Base-by-base conservation (phyloP, 257 asterid genomes). In the Jacaranda copaia region DNA sequence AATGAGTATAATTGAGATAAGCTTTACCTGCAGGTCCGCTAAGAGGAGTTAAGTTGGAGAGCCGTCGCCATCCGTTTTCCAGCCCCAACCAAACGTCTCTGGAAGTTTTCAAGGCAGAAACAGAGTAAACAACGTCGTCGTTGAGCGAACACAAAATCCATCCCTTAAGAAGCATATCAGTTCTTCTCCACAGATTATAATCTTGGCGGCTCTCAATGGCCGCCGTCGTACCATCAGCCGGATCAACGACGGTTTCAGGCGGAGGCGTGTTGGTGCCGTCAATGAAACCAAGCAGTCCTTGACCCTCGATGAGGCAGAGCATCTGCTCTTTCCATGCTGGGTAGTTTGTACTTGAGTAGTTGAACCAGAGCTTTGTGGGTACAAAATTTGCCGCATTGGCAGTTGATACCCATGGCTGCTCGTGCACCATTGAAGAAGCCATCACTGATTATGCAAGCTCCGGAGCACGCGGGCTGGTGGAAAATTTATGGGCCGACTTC, bases 51-150 rank as follows among this genome's bases (percentile, higher is more conserved):
- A 8, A 35, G 61, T 40, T 38, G 16, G 4, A 1, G 5, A 15
- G 32, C 32, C 32, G 32, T 25, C 32, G 32, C 32, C 14, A 67
- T 39, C 8, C 55, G 5, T 20, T 42, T 13, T 81, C 79, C 25
- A 81, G 49, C 18, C 66, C 36, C 43, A 48, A 38, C 79, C 79
- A 75, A 14, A 76, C 25, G 10, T 81, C 72, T 46, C 75, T 76
- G n/a, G 79, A 73, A 76, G 70, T 76, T 10, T 6, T 43, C 15
- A 8, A 4, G 18, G 10, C 75, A 35, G 52, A 8, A 3, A 68
- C 35, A 5, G 18, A 5, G 5, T 42, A 40, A 39, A 70, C 57
- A 2, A 60, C 1, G 2, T 38, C 46, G 0, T 77, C 53, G 10
- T 72, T 19, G 40, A 81, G 32, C n/a, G 77, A 48, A 25, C 72